phyloP scores from a whole-genome alignment of 1,284 basidiomycete species.

The Fistulinella cinereoalba region DNA sequence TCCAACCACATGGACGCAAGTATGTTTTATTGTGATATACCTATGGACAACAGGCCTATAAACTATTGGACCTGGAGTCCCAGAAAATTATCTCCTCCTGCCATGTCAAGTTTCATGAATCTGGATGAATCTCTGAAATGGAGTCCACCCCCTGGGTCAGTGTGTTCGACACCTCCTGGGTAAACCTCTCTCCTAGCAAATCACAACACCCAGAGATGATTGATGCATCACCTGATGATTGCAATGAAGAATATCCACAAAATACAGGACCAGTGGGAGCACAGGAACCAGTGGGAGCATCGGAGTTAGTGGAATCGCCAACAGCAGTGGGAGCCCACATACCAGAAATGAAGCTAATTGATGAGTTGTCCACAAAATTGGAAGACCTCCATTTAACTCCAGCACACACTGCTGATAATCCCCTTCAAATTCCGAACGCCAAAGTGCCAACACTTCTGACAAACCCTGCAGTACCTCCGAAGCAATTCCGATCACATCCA shows the following conservation, averaged over 20 bases:
- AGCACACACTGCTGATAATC: too few relatives aligned
- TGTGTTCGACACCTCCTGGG: neutral
- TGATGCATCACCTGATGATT: too few relatives aligned
- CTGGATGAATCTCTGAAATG: neutral
- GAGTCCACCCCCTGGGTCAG: neutral
- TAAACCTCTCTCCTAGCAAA: neutral
- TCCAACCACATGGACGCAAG: neutral
- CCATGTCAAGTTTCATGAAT: neutral
- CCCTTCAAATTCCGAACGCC: too few relatives aligned
- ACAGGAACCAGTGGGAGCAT: too few relatives aligned
- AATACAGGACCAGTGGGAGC: too few relatives aligned
- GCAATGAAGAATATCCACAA: neutral
- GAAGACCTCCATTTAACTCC: too few relatives aligned
- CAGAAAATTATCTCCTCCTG: neutral
- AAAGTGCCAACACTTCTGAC: too few relatives aligned
- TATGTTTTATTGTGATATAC: slow-evolving; percentile 2
- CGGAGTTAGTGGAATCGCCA: too few relatives aligned
- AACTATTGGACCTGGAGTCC: slow-evolving; percentile 1
- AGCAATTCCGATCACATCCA: too few relatives aligned
- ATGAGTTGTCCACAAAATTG: too few relatives aligned
- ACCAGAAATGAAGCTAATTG: too few relatives aligned
- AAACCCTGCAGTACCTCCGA: too few relatives aligned
- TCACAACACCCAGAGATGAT: neutral
- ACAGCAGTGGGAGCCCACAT: neutral
- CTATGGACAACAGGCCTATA: slow-evolving; percentile 6